Evolutionary conservation across 2,329 filamentous ascomycete genomes (phyloP), one percentile per base, ranked within the genome.

Genomic region (Aspergillus tubingensis): DNA sequence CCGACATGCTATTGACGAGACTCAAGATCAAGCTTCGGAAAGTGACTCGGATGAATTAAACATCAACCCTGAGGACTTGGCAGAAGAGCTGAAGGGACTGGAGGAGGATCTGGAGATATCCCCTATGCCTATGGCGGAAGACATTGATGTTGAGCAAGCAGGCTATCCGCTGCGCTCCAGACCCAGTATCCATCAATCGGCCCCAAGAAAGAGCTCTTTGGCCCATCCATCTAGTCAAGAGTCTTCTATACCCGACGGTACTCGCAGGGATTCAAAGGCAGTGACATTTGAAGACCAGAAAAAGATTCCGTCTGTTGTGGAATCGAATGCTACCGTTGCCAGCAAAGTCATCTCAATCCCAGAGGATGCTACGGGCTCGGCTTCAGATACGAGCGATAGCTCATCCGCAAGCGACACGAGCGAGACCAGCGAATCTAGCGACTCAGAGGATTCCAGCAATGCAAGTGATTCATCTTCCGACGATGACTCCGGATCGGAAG

Each of bases 1-100:
- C 54, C 70, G 74, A 41, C 74, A 76, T 54, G 62, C 69, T 5
- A 47, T 71, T 44, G 68, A 70, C 25, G 69, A 69, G 2, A 68
- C 23, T 19, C 15, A 72, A 53, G 63, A 68, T 49, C 53, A 74
- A 61, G 63, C 61, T 11, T 65, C 63, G 3, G 73, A 76, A 3
- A 74, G 73, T 27, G 74, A 75, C 43, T 64, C 57, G 5, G 70
- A 72, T 8, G 57, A 64, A 25, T 71, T 68, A 23, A 76, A 75
- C 4, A 54, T 65, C 38, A 73, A 76, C 13, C 71, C 68, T 15
- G 76, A 76, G 19, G 76, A 81, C 57, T 62, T 81, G 3, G 70
- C 71, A 11, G 75, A 81, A 25, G 81, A 83, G 58, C 70, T 82
- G n/a, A 72, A 78, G 49, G 76, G 77, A 25, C 66, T 83, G 1